Evolutionary conservation across 495 filamentous ascomycete species (phyloP).

Genomic region (Rusavskia elegans): DNA sequence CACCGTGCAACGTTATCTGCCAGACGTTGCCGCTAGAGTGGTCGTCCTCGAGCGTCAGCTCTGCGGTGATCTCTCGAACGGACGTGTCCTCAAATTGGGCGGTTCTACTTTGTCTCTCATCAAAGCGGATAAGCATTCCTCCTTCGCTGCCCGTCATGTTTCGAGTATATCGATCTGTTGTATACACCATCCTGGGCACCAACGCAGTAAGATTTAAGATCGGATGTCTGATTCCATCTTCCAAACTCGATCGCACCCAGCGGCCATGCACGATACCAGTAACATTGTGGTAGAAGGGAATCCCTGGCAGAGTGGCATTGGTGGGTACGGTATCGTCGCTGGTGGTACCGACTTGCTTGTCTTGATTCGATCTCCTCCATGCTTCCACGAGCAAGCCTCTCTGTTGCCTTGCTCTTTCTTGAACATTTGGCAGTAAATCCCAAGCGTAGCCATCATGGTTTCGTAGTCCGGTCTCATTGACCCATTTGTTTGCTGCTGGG

Average conservation of each 20-base stretch:
- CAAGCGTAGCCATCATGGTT: conserved; percentile 61
- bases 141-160: conserved; percentile 49
- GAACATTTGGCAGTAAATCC: conserved; percentile 40
- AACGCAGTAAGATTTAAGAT: conserved; percentile 37
- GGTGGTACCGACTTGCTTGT: neutral
- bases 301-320: conserved; percentile 8
- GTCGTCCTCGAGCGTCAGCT: conserved; percentile 54
- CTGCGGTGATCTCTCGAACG: conserved; percentile 45
- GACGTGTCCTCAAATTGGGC: conserved; percentile 15
- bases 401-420: conserved; percentile 37
- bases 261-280: conserved; percentile 61
- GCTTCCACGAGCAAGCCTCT: conserved; percentile 8
- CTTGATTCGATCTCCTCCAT: conserved; percentile 12
- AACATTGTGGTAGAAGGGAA: conserved; percentile 60
- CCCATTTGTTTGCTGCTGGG: conserved; percentile 38
- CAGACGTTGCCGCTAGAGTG: conserved; percentile 50
- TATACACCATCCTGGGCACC: conserved; percentile 29
- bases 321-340: neutral
- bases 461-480: conserved; percentile 65
- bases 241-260: conserved; percentile 43
- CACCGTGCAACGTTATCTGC: conserved; percentile 60
- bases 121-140: conserved; percentile 28
- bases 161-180: conserved; percentile 41
- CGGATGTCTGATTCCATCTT: conserved; percentile 2
- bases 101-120: conserved; percentile 24